phyloP scores from a whole-genome alignment of 805 yeast species.

The Metschnikowia picachoensis region DNA sequence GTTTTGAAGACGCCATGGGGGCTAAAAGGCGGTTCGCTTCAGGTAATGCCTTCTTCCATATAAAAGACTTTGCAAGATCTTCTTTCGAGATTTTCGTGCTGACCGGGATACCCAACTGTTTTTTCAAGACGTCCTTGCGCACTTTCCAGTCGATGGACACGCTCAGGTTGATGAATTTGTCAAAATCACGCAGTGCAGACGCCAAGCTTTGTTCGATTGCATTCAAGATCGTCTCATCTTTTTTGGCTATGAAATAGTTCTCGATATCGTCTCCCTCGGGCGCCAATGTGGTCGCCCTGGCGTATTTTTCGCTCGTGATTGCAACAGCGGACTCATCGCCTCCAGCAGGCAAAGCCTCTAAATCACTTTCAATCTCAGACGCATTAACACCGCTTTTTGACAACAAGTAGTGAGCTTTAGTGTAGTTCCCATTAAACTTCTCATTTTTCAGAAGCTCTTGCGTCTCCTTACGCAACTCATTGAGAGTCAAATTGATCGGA shows the following conservation, averaged over 20 bases:
- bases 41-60: constrained; percentile 34
- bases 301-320: background rate
- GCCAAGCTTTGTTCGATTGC: constrained; percentile 79
- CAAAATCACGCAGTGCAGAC: constrained; percentile 79
- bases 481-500: constrained; percentile 72
- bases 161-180: constrained; percentile 65
- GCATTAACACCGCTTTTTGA: constrained; percentile 88
- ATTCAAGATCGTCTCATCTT: constrained; percentile 76
- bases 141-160: constrained; percentile 81
- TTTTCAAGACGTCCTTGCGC: constrained; percentile 69
- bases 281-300: background rate
- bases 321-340: constrained; percentile 1
- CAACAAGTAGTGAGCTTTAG: constrained; percentile 80
- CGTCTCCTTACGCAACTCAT: constrained; percentile 72
- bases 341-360: constrained; percentile 30
- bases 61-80: constrained; percentile 23
- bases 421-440: constrained; percentile 35
- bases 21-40: constrained; percentile 32
- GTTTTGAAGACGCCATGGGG: constrained; percentile 24
- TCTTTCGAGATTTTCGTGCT: constrained; percentile 12
- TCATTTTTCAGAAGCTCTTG: constrained; percentile 46
- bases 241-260: constrained; percentile 59
- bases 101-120: constrained; percentile 53
- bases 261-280: constrained; percentile 37
- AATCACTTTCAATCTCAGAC: constrained; percentile 70